These are phyloP conservation scores for Luvunga scandens DNA, from an alignment of 345 rosid genomes.

Conservation along the genomic window DNA sequence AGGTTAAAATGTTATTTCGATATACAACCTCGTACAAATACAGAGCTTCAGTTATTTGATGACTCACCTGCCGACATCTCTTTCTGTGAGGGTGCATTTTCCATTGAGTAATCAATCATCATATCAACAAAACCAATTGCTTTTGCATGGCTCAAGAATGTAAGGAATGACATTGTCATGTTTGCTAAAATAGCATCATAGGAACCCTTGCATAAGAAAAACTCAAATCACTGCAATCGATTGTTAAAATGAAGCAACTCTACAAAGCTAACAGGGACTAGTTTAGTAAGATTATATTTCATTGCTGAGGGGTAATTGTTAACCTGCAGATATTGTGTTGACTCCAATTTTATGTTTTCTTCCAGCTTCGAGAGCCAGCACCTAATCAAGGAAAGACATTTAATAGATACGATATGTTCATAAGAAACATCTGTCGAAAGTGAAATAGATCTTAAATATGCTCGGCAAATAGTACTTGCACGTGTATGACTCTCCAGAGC, in stretches of 20 bases:
- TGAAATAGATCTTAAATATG: neutral
- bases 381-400: constrained; percentile 32
- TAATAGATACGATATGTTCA: neutral
- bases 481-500: constrained; percentile 93
- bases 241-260: neutral
- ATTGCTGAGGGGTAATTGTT: too few species aligned
- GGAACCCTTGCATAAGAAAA: neutral
- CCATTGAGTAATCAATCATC: constrained; percentile 81
- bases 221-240: neutral
- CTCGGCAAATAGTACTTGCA: constrained; percentile 29
- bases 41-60: neutral
- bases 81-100: constrained; percentile 81
- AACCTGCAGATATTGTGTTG: constrained; percentile 66
- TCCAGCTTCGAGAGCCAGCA: constrained; percentile 74
- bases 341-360: constrained; percentile 66
- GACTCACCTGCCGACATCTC: constrained; percentile 77
- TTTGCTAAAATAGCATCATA: neutral
- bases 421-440: neutral
- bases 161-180: neutral
- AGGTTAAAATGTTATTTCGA: neutral
- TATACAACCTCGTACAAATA: neutral
- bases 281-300: neutral
- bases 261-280: too few species aligned
- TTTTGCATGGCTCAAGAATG: constrained; percentile 34
- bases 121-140: constrained; percentile 76